Base-by-base conservation (phyloP, 495 filamentous ascomycete genomes). In the Jackrogersella minutella region DNA sequence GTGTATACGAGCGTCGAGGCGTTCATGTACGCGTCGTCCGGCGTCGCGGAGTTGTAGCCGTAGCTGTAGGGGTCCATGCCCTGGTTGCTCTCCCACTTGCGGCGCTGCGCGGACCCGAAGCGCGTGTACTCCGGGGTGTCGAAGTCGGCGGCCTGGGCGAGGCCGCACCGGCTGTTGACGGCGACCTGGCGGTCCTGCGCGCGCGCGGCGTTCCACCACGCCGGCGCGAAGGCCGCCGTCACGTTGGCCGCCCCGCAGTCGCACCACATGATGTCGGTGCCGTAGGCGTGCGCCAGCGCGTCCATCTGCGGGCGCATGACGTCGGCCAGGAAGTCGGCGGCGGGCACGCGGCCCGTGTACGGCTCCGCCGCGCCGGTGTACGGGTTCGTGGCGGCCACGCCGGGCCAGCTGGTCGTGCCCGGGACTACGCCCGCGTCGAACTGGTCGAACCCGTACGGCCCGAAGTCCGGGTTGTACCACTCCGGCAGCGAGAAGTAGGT, bases 221-320 rank as follows among this genome's bases (percentile, higher is more conserved):
- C 24, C 0, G 79, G 68, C 1, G 84, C 84, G 58, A 85, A 85
- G 3, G 71, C 66, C 1, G 79, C 76, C 0, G 82, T 85, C 3
- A 65, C 34, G 68, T 86, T 86, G 2, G 83, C 76, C 1, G 77
- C 82, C 6, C 84, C 84, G 39, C 78, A 79, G 60, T 86, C 83
- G 65, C 83, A 85, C 84, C 84, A 86, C 79, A 87, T 82, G 36
- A 87, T 84, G 37, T 87, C 85, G 0, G 80, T 83, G 5, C 73
- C 76, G 69, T 80, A 79, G 13, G 74, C 63, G 46, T 68, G 44
- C 1, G 83, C 81, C 1, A 86, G 72, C 0, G 76, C 79, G 5
- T 80, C 64, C 83, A 86, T 86, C 52, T 85, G 77, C 3, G 83
- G 84, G 0, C 82, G 43, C 55, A 85, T 82, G 22, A 84, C 61